phyloP scores from a whole-genome alignment of 1,139 yeast genomes.

The Nakaseomyces glabratus region DNA sequence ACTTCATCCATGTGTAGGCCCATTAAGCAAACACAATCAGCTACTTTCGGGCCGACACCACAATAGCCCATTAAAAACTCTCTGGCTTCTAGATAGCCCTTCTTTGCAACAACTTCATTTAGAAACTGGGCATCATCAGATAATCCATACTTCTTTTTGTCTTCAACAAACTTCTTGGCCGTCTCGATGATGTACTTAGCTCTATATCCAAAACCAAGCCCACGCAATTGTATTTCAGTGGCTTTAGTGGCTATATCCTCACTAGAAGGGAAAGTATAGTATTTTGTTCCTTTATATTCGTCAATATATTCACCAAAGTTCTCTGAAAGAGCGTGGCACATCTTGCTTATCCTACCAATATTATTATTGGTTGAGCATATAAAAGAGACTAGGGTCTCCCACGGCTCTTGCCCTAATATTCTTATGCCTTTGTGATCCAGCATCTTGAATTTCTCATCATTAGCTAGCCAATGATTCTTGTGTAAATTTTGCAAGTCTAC shows the following conservation, averaged over 20 bases:
- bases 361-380: constrained; percentile 96
- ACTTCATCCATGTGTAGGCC: constrained; percentile 79
- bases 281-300: constrained; percentile 46
- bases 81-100: constrained; percentile 42
- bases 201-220: constrained; percentile 72
- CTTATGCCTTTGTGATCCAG: constrained; percentile 52
- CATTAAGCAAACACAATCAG: constrained; percentile 92
- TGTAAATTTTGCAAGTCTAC: constrained; percentile 43
- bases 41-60: constrained; percentile 98
- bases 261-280: constrained; percentile 72
- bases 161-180: constrained; percentile 42
- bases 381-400: constrained; percentile 87
- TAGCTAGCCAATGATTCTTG: constrained; percentile 51
- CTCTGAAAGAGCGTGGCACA: constrained; percentile 75
- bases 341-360: constrained; percentile 82
- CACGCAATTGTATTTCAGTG: constrained; percentile 40
- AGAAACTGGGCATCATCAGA: constrained; percentile 23
- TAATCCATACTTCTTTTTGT: constrained; percentile 22
- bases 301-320: constrained; percentile 62
- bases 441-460: constrained; percentile 43
- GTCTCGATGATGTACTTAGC: constrained; percentile 83
- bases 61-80: constrained; percentile 54
- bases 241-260: constrained; percentile 35
- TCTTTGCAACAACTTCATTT: constrained; percentile 11
- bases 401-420: constrained; percentile 85